phyloP scores from a whole-genome alignment of 2,329 filamentous ascomycete genomes.

The Cladosporium sp. region DNA sequence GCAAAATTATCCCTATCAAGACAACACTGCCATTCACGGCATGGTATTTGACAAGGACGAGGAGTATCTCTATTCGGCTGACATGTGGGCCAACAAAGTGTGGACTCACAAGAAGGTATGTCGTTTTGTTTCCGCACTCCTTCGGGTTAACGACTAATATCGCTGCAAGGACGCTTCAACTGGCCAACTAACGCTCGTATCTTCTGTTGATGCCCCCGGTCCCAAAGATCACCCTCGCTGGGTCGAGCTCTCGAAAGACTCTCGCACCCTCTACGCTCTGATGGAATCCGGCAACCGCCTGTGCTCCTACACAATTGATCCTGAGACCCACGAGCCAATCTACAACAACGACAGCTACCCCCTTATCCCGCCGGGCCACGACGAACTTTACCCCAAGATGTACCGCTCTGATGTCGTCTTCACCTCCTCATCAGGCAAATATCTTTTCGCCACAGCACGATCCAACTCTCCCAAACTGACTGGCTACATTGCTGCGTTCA shows the following conservation, averaged over 20 bases:
- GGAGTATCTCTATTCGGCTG: constrained; percentile 73
- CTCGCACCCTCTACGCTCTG: constrained; percentile 75
- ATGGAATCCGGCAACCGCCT: constrained; percentile 88
- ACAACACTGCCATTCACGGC: constrained; percentile 70
- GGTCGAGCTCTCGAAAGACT: constrained; percentile 77
- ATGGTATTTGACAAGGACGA: constrained; percentile 76
- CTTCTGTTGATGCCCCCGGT: constrained; percentile 66
- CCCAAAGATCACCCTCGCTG: constrained; percentile 76
- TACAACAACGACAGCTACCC: constrained; percentile 75
- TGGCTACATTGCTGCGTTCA: constrained; percentile 79
- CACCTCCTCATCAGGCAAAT: constrained; percentile 62
- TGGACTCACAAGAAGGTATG: constrained; percentile 72
- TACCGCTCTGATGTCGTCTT: constrained; percentile 85
- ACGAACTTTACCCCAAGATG: constrained; percentile 54
- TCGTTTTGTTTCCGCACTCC: neutral
- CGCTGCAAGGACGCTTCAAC: constrained; percentile 42
- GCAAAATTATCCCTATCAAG: constrained; percentile 70
- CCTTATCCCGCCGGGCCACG: constrained; percentile 70
- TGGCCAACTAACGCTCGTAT: constrained; percentile 64
- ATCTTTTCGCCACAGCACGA: constrained; percentile 81
- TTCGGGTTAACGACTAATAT: too few relatives aligned
- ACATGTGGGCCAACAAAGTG: constrained; percentile 72
- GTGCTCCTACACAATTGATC: constrained; percentile 76
- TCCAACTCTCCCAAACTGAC: constrained; percentile 71
- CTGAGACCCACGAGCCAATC: constrained; percentile 66